Percentiles rank a stretch among this genome's conserved stretches.
phyloP scores from a whole-genome alignment of 768 basidiomycete genomes.

The Postia placenta region DNA sequence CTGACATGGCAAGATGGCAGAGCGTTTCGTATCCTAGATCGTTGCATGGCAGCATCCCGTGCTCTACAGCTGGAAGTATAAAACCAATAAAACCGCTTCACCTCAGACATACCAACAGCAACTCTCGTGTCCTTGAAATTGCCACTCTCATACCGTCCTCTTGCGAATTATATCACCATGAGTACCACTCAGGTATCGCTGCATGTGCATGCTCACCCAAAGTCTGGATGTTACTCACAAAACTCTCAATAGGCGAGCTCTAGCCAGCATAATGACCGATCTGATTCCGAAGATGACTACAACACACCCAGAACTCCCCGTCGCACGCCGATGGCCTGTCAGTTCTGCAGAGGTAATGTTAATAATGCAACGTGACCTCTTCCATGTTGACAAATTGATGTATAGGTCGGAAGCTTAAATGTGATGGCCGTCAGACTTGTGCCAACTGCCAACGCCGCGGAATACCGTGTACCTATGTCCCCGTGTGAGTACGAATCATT shows the following conservation, averaged over 20 bases:
- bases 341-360: slow-evolving; percentile 58
- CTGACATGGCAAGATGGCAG: too few species aligned
- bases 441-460: slow-evolving; percentile 58
- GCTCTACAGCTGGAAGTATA: too few species aligned
- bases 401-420: slow-evolving; percentile 68
- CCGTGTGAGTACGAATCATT: slow-evolving; percentile 74
- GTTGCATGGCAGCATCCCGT: too few species aligned
- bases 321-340: slow-evolving; percentile 65
- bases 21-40: too few species aligned
- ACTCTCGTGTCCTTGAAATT: background rate
- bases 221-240: background rate
- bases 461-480: slow-evolving; percentile 51
- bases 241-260: background rate
- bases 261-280: background rate
- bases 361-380: background rate
- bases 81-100: background rate
- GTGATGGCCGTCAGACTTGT: slow-evolving; percentile 65
- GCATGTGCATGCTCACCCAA: background rate
- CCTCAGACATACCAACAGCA: background rate
- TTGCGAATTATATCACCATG: background rate
- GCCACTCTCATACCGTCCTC: background rate
- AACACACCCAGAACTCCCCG: background rate
- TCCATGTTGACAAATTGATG: background rate
- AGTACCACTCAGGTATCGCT: background rate
- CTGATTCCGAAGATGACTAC: background rate